Evolutionary conservation across 768 basidiomycete species (phyloP), one percentile per base, ranked within the genome.

Genomic region (Auriscalpium orientale): DNA sequence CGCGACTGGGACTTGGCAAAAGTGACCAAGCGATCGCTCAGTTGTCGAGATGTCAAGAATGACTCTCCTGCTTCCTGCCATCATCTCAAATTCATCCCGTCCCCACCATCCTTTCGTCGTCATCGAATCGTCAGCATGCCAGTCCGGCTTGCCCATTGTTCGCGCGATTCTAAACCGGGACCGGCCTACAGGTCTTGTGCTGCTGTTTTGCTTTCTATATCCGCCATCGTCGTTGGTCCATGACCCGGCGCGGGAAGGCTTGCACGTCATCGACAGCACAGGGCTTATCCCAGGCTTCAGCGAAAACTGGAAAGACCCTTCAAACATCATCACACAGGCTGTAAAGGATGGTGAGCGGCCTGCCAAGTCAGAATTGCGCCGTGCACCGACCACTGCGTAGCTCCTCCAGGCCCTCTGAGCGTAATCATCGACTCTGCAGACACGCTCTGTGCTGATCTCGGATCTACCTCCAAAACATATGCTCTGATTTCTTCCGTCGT

Each of bases 371-470:
- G 18, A 20, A 28, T 12, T 11, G 37, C 20, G 9, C 43, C 20
- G 10, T 18, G 2, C 52, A 53, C 49, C 56, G 43, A 58, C 51
- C 33, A 12, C 21, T 53, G 63, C 48, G 51, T 65, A 79, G 79
- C 69, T 47, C 62, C 74, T 34, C 43, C 73, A 34, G 75, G 76
- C 34, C 74, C 84, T n/a, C 56, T 88, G 33, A 79, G 76, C 58
- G 78, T 90, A 21, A 67, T 87, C 51, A 74, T 93, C 37, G 91
- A 93, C 67, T 88, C 88, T 18, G 68, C 83, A 16, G 85, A 90
- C 61, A 85, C 82, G 4, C 68, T 92, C 21, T 65, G 76, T 5
- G 72, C 79, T 10, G 86, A 91, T 64, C 64, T 80, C 21, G 77
- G 74, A 11, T 83, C 87, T 12, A 55, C 74, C 21, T 68, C 85